phyloP scores from a whole-genome alignment of 768 basidiomycete species.

The Dendrothele bispora region DNA sequence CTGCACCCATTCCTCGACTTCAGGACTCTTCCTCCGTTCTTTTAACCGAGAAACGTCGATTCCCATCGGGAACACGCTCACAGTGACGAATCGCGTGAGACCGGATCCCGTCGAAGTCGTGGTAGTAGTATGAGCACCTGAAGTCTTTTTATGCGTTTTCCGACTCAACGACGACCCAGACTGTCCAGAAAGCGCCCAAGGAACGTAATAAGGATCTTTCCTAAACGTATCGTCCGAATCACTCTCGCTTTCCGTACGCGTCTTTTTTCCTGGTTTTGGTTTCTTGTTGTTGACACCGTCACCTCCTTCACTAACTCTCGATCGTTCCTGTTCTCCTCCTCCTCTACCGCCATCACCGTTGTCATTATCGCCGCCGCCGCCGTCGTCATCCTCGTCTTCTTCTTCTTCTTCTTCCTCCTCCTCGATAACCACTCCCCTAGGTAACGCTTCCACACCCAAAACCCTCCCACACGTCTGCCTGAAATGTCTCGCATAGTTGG shows the following conservation, averaged over 20 bases:
- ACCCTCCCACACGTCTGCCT: conserved; percentile 84
- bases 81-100: conserved; percentile 71
- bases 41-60: conserved; percentile 75
- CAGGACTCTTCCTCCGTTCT: conserved; percentile 70
- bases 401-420: conserved; percentile 29
- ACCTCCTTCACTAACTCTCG: conserved; percentile 16
- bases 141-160: background rate
- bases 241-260: background rate
- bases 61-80: conserved; percentile 88
- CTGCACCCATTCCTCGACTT: conserved; percentile 82
- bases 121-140: conserved; percentile 3
- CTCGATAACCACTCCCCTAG: conserved; percentile 75
- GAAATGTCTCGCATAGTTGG: conserved; percentile 82
- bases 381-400: conserved; percentile 9
- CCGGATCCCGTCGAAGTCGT: conserved; percentile 18
- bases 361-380: conserved; percentile 18
- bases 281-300: too few species aligned
- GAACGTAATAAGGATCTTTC: too few species aligned
- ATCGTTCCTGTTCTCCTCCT: conserved; percentile 10
- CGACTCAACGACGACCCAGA: background rate
- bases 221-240: background rate
- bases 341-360: conserved; percentile 1
- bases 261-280: too few species aligned
- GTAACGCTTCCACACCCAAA: conserved; percentile 75
- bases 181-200: too few species aligned